A percentile compares a stretch with the other conserved stretches of the same genome.
phyloP scores from a whole-genome alignment of 2,329 filamentous ascomycete species.

The Fusarium oligoseptatum region DNA sequence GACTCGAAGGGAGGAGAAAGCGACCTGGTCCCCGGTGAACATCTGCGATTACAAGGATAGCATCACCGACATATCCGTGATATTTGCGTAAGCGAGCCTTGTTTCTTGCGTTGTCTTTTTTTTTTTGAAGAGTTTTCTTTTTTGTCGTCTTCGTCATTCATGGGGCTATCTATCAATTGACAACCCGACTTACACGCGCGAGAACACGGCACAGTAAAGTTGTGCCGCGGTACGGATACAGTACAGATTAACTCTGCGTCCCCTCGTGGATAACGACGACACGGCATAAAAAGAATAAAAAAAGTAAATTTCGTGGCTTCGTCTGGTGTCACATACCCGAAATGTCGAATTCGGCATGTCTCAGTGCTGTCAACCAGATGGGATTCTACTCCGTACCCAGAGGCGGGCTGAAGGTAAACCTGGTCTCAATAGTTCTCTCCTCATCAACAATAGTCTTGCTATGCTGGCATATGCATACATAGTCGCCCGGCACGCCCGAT shows the following conservation, averaged over 20 bases:
- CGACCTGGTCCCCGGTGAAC: slow-evolving; percentile 23
- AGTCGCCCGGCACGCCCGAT: not conserved
- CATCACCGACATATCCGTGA: slow-evolving; percentile 20
- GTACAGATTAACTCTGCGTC: not conserved
- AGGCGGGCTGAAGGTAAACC: slow-evolving; percentile 24
- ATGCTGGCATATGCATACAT: not conserved
- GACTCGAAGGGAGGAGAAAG: not conserved
- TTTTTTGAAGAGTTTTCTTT: not conserved
- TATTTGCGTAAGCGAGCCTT: slow-evolving; percentile 27
- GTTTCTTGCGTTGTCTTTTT: not conserved
- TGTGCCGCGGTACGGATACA: not conserved
- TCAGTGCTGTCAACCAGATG: slow-evolving; percentile 22
- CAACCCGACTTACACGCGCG: not conserved
- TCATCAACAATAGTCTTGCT: not conserved
- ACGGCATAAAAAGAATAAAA: not conserved
- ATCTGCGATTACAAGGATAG: slow-evolving; percentile 33
- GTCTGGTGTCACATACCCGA: slow-evolving; percentile 12
- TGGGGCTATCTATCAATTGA: not conserved
- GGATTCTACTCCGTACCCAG: slow-evolving; percentile 20
- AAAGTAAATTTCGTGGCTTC: slow-evolving; percentile 8
- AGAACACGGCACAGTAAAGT: not conserved
- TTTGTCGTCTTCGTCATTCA: not conserved
- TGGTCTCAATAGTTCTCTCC: slow-evolving; percentile 2
- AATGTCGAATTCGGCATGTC: slow-evolving; percentile 26
- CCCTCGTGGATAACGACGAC: not conserved